These are phyloP conservation scores for Panicum miliaceum DNA, from an alignment of 176 grass and related monocot genomes.

Conservation along the genomic window DNA sequence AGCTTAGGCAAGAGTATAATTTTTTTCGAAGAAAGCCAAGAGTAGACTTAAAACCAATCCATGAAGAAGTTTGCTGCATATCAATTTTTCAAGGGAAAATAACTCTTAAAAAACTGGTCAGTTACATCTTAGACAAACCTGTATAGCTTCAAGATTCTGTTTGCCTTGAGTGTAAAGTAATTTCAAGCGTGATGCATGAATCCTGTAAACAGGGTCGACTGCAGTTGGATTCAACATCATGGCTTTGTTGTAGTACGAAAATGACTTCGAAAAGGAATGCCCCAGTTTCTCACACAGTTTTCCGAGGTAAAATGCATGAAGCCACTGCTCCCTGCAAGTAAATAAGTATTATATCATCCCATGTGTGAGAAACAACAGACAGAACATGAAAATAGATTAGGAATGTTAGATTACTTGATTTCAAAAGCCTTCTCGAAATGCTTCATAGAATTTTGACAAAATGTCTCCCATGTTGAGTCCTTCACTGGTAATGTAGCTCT, in stretches of 20 bases:
- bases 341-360: constrained; percentile 35
- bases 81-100: constrained; percentile 11
- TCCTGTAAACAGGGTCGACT: constrained; percentile 95
- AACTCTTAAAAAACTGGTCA: constrained; percentile 11
- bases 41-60: constrained; percentile 18
- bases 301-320: constrained; percentile 97
- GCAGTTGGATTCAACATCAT: constrained; percentile 77
- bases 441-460: constrained; percentile 86
- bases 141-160: constrained; percentile 72
- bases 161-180: constrained; percentile 89
- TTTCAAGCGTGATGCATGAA: constrained; percentile 94
- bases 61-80: constrained; percentile 4
- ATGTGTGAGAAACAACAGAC: constrained; percentile 30
- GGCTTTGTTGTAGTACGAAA: constrained; percentile 88
- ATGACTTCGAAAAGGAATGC: constrained; percentile 75
- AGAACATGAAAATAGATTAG: constrained; percentile 31
- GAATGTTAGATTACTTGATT: constrained; percentile 63
- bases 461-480: constrained; percentile 77
- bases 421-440: constrained; percentile 94
- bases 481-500: constrained; percentile 83
- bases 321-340: constrained; percentile 79
- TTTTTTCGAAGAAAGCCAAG: neutral
- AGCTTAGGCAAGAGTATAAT: constrained; percentile 1
- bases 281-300: constrained; percentile 95
- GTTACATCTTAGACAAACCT: constrained; percentile 62